A percentile compares a stretch with the other conserved stretches of the same genome.
Evolutionary conservation across 73 alveolate species (phyloP).

Genomic region (Uronychia setigera): DNA sequence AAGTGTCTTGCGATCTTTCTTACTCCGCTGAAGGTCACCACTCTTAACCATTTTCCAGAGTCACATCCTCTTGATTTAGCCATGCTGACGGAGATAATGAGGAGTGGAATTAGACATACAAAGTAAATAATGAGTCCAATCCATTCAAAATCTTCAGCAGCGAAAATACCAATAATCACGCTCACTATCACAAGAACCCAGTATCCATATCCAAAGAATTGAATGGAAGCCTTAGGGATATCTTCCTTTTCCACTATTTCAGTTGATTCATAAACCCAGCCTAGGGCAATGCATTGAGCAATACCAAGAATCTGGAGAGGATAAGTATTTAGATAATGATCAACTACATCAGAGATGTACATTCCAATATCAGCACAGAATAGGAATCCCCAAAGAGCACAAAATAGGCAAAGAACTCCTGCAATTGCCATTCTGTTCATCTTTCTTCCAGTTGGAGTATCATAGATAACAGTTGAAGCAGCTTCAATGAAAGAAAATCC

Average conservation of each 20-base stretch:
- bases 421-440: slow-evolving; percentile 11
- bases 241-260: neutral
- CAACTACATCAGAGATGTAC: slow-evolving; percentile 12
- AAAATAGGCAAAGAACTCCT: neutral
- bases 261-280: slow-evolving; percentile 9
- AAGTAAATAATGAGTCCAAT: neutral
- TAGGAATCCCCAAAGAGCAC: neutral
- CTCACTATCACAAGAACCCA: neutral
- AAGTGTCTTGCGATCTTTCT: slow-evolving; percentile 8
- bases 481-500: slow-evolving; percentile 7
- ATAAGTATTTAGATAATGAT: slow-evolving; percentile 1
- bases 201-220: neutral
- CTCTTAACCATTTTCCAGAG: neutral
- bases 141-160: neutral
- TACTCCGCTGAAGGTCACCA: slow-evolving; percentile 7
- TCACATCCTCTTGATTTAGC: neutral
- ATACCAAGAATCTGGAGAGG: neutral
- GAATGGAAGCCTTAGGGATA: neutral
- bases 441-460: slow-evolving; percentile 3
- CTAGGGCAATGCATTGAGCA: slow-evolving; percentile 13
- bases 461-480: slow-evolving; percentile 12
- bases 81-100: neutral
- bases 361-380: slow-evolving; percentile 16
- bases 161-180: neutral
- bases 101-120: neutral